A percentile compares a stretch with the other conserved stretches of the same genome.
Evolutionary conservation across 371 early-diverging fungal genomes (phyloP).

Genomic region (Parasitella parasitica): DNA sequence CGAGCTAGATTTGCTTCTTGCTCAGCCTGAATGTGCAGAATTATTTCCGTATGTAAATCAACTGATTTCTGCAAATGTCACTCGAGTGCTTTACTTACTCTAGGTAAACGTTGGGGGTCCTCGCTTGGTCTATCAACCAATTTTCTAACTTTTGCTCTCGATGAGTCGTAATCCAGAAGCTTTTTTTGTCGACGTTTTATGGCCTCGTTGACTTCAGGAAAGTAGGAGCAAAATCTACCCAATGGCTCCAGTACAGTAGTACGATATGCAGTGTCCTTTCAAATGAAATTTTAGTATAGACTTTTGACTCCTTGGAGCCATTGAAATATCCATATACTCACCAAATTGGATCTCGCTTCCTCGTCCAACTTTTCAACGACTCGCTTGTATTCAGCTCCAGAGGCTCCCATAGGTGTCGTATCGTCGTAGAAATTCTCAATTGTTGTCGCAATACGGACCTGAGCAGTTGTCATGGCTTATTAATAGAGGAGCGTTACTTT

Average conservation of each 20-base stretch:
- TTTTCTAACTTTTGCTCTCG: constrained; percentile 73
- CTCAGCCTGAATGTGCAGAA: too few relatives aligned
- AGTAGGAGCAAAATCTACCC: constrained; percentile 79
- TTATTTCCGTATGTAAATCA: too few relatives aligned
- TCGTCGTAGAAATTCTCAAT: constrained; percentile 72
- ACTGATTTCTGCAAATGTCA: too few relatives aligned
- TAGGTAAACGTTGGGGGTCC: constrained; percentile 68
- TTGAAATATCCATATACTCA: constrained; percentile 25
- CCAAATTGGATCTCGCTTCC: constrained; percentile 73
- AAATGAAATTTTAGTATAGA: constrained; percentile 6
- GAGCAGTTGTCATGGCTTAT: constrained; percentile 82
- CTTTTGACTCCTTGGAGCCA: not conserved
- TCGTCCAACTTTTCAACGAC: constrained; percentile 80
- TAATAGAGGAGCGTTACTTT: not conserved
- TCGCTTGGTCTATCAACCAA: constrained; percentile 80
- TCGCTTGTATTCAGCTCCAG: constrained; percentile 69
- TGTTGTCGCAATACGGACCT: constrained; percentile 78
- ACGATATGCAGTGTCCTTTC: constrained; percentile 75
- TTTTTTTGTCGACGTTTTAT: constrained; percentile 87
- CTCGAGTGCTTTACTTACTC: constrained; percentile 31
- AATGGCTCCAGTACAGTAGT: constrained; percentile 88
- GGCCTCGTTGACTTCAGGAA: constrained; percentile 92
- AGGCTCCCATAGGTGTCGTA: constrained; percentile 39
- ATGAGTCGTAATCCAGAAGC: constrained; percentile 86
- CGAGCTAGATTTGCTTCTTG: constrained; percentile 74